Evolutionary conservation across 306 rosid genomes (phyloP).

Genomic region (Fragaria nilgerrensis): DNA sequence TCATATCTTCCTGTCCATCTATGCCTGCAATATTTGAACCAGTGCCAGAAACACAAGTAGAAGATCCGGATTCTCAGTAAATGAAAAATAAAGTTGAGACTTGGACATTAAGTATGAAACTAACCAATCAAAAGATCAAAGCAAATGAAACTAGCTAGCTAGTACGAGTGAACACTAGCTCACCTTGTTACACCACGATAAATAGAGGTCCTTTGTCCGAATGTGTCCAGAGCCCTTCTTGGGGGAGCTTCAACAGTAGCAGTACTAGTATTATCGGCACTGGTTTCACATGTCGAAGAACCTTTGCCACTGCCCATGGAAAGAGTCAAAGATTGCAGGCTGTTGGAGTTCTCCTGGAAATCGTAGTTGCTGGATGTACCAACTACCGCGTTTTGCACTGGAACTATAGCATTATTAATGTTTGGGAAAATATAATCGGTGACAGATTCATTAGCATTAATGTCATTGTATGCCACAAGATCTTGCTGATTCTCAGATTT

Average conservation of each 20-base stretch:
- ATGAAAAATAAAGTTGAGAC: neutral
- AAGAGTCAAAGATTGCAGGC: conserved; percentile 75
- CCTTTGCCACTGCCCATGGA: conserved; percentile 93
- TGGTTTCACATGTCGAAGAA: conserved; percentile 63
- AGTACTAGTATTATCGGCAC: conserved; percentile 49
- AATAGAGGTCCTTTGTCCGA: conserved; percentile 96
- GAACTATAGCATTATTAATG: conserved; percentile 30
- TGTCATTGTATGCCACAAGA: conserved; percentile 56
- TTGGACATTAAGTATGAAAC: neutral
- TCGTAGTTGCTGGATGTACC: conserved; percentile 53
- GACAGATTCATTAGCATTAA: conserved; percentile 57
- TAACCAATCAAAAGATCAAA: neutral
- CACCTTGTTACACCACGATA: conserved; percentile 97
- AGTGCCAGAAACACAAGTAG: neutral
- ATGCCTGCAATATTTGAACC: conserved; percentile 48
- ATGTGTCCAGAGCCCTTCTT: conserved; percentile 78
- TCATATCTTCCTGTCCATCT: conserved; percentile 99
- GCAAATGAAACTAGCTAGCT: neutral
- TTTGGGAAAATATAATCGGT: conserved; percentile 63
- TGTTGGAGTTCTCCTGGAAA: conserved; percentile 63
- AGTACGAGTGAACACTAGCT: neutral
- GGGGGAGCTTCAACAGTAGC: conserved; percentile 58
- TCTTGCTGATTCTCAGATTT: conserved; percentile 77
- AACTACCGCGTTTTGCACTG: conserved; percentile 47
- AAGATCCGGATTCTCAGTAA: neutral